Base-by-base conservation (phyloP, 179 eudicot genomes). In the Beta macrorhiza region DNA sequence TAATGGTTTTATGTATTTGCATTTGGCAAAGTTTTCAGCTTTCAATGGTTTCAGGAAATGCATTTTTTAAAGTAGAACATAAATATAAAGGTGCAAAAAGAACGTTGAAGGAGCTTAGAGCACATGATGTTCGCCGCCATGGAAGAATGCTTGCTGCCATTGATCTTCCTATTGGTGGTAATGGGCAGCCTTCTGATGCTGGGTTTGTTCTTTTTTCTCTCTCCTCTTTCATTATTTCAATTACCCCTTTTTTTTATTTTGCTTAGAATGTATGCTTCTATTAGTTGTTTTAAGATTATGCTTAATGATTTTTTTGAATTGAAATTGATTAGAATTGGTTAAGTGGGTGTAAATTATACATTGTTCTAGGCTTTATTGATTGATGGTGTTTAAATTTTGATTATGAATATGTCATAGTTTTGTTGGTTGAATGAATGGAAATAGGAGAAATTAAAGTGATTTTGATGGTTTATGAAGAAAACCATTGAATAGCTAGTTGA, bases 151-250 rank as follows among this genome's bases (percentile, higher is more conserved):
- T 95, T n/a, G 79, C 85, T 44, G 86, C 87, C 20, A 59, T 93
- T 78, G 98, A 95, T 87, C 83, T 93, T n/a, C 87, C 91, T 57
- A 83, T 95, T 81, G 98, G 98, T 79, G 98, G 98, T 76, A 89
- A 89, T 75, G 93, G 97, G 45, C 85, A 85, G 44, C 98, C 98
- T 69, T 84, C 93, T 19, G 93, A 84, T 76, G 79, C 93, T 52
- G 94, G 92, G 98, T 95, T 81, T 76, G 95, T 81, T 57, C 67
- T 55, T 82, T 77, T 63, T 25, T 82, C 14, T 56, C 29, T 72
- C 75, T 47, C n/a, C 15, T 45, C 37, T 65, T 62, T 6, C 29
- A 15, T 59, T 32, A 29, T 52, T 72, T 47, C n/a, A 7, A 5
- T 13, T 11, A 42, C 9, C 29, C 57, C 13, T 45, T 22, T 57